phyloP scores from a whole-genome alignment of 1,284 basidiomycete genomes.

The Leccinum pachyderme region DNA sequence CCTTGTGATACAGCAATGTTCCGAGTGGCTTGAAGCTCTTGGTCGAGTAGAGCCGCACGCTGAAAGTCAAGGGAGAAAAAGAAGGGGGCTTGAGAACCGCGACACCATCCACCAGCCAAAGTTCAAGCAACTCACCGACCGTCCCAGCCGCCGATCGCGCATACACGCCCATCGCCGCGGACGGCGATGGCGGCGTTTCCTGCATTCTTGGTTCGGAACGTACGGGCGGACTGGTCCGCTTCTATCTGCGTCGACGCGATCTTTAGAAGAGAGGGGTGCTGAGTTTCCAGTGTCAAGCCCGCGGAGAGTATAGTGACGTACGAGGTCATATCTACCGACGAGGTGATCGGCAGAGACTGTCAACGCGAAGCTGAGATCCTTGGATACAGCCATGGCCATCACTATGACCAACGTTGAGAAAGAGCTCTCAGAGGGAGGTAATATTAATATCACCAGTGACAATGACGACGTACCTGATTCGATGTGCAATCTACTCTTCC shows the following conservation, averaged over 20 bases:
- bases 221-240: constrained; percentile 19
- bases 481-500: constrained; percentile 69
- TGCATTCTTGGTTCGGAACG: constrained; percentile 69
- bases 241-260: constrained; percentile 12
- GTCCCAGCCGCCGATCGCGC: constrained; percentile 87
- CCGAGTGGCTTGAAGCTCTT: constrained; percentile 77
- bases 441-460: too few species aligned
- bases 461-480: constrained; percentile 67
- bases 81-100: not conserved
- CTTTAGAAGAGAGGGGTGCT: not conserved
- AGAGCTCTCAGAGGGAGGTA: not conserved
- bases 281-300: not conserved
- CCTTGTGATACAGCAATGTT: constrained; percentile 76
- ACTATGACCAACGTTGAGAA: not conserved
- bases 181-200: constrained; percentile 75
- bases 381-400: not conserved
- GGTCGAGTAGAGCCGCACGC: constrained; percentile 77
- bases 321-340: constrained; percentile 65
- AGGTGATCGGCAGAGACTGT: constrained; percentile 54
- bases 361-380: constrained; percentile 42
- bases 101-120: not conserved
- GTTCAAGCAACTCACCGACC: constrained; percentile 58
- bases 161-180: constrained; percentile 72
- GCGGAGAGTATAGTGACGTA: constrained; percentile 26
- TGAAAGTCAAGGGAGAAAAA: constrained; percentile 28